A percentile compares a stretch with the other conserved stretches of the same genome.
Evolutionary conservation across 768 basidiomycete genomes (phyloP).

Genomic region (Suillus americanus): DNA sequence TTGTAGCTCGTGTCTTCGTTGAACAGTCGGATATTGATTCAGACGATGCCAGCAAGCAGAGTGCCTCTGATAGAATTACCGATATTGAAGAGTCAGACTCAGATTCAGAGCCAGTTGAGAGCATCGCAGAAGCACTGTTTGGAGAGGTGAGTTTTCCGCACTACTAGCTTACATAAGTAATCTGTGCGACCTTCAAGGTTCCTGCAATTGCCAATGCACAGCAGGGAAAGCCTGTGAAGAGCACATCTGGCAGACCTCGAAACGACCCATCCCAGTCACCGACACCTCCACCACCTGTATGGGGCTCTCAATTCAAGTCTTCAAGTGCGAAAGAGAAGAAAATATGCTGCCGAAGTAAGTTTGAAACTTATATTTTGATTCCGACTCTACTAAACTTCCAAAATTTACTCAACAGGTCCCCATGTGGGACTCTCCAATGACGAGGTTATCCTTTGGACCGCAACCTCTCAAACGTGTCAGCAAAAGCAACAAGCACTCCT

Average conservation of each 20-base stretch:
- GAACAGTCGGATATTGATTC: background rate
- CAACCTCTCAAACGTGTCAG: background rate
- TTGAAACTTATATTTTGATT: background rate
- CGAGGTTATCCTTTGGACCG: background rate
- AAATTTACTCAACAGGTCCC: background rate
- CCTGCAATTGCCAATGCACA: background rate
- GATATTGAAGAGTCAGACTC: background rate
- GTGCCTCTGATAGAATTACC: background rate
- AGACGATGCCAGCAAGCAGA: background rate
- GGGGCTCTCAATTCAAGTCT: background rate
- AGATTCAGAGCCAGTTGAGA: background rate
- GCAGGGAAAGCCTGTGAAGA: background rate
- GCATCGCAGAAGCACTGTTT: background rate
- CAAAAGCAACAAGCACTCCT: background rate
- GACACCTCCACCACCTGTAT: background rate
- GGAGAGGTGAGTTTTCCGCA: background rate
- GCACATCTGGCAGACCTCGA: background rate
- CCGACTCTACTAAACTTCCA: background rate
- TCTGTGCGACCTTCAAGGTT: background rate
- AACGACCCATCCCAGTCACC: background rate
- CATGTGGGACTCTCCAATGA: background rate
- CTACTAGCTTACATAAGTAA: background rate
- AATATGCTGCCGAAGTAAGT: background rate
- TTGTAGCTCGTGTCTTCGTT: background rate
- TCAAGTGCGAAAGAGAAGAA: background rate